phyloP scores from a whole-genome alignment of 257 asterid species.

The Plantago ovata region DNA sequence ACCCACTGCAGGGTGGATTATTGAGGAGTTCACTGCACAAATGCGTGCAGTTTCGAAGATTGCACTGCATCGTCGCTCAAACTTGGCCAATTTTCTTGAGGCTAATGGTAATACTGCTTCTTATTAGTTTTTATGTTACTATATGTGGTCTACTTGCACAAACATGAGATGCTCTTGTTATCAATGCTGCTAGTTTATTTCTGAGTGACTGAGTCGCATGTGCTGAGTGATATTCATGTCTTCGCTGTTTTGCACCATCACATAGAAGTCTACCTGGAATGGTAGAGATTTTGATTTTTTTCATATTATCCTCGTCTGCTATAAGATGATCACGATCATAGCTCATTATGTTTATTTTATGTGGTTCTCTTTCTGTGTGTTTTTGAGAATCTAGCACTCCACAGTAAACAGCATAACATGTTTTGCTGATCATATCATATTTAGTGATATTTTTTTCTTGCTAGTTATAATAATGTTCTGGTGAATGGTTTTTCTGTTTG shows the following conservation, averaged over 20 bases:
- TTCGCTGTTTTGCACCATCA: background rate
- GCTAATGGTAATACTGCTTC: constrained; percentile 49
- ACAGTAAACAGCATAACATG: background rate
- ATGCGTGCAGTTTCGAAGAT: constrained; percentile 98
- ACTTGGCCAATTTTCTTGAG: constrained; percentile 85
- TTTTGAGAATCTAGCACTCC: constrained; percentile 5
- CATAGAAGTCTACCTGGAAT: background rate
- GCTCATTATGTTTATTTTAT: background rate
- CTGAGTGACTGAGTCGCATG: background rate
- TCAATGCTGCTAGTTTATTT: background rate
- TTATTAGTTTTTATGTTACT: background rate
- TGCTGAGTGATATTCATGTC: background rate
- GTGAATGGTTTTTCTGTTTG: constrained; percentile 7
- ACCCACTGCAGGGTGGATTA: constrained; percentile 76
- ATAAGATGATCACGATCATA: constrained; percentile 17
- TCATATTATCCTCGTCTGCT: background rate
- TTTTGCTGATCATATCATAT: constrained; percentile 6
- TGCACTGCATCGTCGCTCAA: constrained; percentile 85
- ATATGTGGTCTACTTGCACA: constrained; percentile 8
- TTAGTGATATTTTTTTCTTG: constrained; percentile 4
- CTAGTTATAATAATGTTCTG: constrained; percentile 5
- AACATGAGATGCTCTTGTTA: background rate
- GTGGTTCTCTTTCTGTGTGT: constrained; percentile 1
- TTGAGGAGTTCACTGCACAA: constrained; percentile 88
- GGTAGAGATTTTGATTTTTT: background rate